A percentile compares a stretch with the other conserved stretches of the same genome.
Conservation (phyloP, 345 rosid species). For the Reutealis trisperma region DNA sequence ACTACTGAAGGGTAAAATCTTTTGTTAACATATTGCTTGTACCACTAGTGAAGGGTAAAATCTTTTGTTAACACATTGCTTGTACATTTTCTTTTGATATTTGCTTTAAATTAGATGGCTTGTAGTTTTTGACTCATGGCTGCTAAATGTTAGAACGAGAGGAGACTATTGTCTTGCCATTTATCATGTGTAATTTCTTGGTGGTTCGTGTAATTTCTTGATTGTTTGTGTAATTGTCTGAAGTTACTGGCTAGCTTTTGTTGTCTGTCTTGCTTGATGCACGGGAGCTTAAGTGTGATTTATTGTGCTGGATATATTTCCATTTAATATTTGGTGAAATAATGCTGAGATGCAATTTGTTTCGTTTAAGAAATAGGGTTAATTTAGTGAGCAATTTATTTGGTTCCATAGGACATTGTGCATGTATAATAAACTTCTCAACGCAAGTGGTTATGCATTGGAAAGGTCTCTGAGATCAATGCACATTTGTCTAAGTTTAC, state of each 20-base stretch:
- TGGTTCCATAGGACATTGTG: not conserved
- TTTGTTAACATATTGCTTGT: not conserved
- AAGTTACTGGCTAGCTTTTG: not conserved
- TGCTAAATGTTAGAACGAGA: not conserved
- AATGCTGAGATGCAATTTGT: not conserved
- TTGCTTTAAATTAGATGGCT: not conserved
- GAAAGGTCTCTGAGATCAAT: too few species aligned
- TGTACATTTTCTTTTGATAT: not conserved
- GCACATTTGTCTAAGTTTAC: not conserved
- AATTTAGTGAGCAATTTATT: not conserved
- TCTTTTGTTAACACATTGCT: not conserved
- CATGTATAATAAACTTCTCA: not conserved
- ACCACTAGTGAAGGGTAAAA: conserved; percentile 57
- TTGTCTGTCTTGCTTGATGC: not conserved
- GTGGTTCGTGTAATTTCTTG: not conserved
- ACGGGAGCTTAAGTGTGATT: not conserved
- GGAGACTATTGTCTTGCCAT: not conserved
- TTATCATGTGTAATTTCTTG: not conserved
- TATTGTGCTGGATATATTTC: not conserved
- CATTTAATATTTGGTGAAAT: not conserved
- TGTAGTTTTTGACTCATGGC: not conserved
- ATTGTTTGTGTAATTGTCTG: not conserved
- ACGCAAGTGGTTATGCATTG: not conserved
- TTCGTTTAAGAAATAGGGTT: not conserved
- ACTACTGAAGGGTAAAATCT: conserved; percentile 57